phyloP scores from a whole-genome alignment of 2,329 filamentous ascomycete genomes.

The Scedosporium apiospermum region DNA sequence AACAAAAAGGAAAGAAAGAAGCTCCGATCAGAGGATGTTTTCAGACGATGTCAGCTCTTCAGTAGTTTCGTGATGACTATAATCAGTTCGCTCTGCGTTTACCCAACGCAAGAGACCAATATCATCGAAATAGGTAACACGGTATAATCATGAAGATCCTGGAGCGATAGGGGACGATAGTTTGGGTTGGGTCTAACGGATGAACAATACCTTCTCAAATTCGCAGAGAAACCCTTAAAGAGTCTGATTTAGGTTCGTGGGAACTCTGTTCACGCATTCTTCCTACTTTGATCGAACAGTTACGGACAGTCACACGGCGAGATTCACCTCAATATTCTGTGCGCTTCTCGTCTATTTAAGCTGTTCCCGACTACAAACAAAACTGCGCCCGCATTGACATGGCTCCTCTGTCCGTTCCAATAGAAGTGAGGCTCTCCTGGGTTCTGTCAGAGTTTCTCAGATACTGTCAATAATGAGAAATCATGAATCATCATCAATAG shows the following conservation, averaged over 20 bases:
- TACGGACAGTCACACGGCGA: too few relatives aligned
- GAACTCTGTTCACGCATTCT: too few relatives aligned
- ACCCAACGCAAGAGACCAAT: neutral
- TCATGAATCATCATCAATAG: neutral
- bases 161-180: neutral
- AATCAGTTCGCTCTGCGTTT: neutral
- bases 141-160: neutral
- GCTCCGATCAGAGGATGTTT: neutral
- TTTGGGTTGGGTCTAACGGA: neutral
- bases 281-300: too few relatives aligned
- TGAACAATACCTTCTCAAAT: neutral
- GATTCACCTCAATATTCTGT: too few relatives aligned
- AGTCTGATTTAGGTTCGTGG: too few relatives aligned
- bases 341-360: neutral
- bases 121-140: conserved; percentile 3
- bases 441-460: neutral
- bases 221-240: neutral
- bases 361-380: neutral
- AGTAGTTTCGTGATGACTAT: neutral
- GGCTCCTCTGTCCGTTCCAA: neutral
- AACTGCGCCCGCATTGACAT: neutral
- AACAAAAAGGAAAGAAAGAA: neutral
- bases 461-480: neutral
- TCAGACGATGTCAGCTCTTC: conserved; percentile 8
- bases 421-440: neutral